phyloP scores from a whole-genome alignment of 129 eudicot species.

The Silybum marianum region DNA sequence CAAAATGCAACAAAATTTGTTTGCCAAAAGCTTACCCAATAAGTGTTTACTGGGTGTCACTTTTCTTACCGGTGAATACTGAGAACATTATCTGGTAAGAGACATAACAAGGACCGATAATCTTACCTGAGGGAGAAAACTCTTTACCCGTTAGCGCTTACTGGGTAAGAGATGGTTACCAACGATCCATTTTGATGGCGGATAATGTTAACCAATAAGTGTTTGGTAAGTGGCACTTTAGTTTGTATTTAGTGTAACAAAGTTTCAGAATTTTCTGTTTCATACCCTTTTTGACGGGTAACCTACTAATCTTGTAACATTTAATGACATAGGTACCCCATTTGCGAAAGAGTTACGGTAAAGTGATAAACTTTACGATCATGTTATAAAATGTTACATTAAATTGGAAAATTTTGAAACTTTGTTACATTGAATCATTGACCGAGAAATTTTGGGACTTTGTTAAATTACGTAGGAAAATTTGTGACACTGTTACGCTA shows the following conservation, averaged over 20 bases:
- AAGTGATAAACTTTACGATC: neutral
- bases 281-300: neutral
- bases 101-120: neutral
- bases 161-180: neutral
- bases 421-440: neutral
- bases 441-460: neutral
- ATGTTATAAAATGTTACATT: neutral
- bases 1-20: neutral
- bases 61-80: neutral
- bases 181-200: neutral
- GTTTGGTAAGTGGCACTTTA: neutral
- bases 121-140: neutral
- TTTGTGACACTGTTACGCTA: neutral
- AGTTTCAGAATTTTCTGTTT: neutral
- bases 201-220: neutral
- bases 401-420: neutral
- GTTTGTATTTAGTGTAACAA: neutral
- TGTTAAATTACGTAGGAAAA: neutral
- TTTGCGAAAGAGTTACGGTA: neutral
- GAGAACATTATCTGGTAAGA: neutral
- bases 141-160: neutral
- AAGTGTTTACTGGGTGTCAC: neutral
- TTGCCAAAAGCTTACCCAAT: neutral
- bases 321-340: neutral
- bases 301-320: neutral